Conservation (phyloP, 345 rosid genomes). For the Nasturtium officinale region DNA sequence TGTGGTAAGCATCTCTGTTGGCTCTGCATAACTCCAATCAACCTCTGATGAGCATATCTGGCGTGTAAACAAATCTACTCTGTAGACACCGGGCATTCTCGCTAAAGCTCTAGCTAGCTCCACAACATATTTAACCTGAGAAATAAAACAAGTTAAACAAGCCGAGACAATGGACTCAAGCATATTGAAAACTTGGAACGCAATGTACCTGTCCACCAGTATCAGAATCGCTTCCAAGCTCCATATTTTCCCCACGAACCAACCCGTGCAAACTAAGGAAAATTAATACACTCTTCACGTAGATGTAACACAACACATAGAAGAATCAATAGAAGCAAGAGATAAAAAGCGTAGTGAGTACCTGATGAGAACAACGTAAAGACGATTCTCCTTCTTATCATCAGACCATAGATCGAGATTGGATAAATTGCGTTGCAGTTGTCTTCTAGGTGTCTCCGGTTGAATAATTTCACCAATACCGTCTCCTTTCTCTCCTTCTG, state of each 20-base stretch:
- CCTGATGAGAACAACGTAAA: conserved; percentile 92
- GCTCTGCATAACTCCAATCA: conserved; percentile 98
- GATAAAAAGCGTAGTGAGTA: conserved; percentile 26
- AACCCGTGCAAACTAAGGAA: conserved; percentile 78
- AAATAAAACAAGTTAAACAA: not conserved
- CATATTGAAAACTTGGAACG: not conserved
- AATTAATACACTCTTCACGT: not conserved
- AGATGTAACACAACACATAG: not conserved
- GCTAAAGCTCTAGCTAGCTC: conserved; percentile 96
- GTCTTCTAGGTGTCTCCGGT: conserved; percentile 68
- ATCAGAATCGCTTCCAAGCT: conserved; percentile 97
- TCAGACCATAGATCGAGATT: conserved; percentile 92
- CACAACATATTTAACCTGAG: conserved; percentile 92
- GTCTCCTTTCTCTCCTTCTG: conserved; percentile 96
- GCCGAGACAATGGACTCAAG: not conserved
- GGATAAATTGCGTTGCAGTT: conserved; percentile 67
- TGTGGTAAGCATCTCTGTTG: conserved; percentile 86
- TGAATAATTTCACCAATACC: conserved; percentile 56
- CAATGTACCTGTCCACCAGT: conserved; percentile 92
- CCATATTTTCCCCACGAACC: conserved; percentile 97
- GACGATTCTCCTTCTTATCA: conserved; percentile 87
- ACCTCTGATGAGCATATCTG: conserved; percentile 83
- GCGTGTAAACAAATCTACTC: conserved; percentile 95
- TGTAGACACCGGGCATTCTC: conserved; percentile 92
- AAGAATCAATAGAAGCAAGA: conserved; percentile 2